These are phyloP conservation scores for Pleurotus pulmonarius DNA, from an alignment of 768 basidiomycete genomes.

Conservation along the genomic window DNA sequence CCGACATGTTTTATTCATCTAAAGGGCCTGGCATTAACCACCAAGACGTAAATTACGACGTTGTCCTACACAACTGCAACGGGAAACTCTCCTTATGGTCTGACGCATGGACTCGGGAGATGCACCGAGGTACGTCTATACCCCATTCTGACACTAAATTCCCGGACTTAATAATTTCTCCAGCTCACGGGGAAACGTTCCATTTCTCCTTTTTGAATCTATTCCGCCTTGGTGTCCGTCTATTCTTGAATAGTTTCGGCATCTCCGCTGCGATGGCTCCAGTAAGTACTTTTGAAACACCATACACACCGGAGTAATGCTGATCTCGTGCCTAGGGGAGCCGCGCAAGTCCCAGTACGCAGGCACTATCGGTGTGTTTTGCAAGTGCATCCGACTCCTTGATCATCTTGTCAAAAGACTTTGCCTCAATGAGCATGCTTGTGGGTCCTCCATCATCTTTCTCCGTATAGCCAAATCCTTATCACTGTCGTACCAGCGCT, in stretches of 20 bases:
- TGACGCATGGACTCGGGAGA: constrained; percentile 67
- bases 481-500: constrained; percentile 47
- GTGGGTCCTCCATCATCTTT: constrained; percentile 33
- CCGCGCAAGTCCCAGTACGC: constrained; percentile 56
- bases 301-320: too few species aligned
- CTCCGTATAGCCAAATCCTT: constrained; percentile 5
- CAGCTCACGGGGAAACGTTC: constrained; percentile 72
- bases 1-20: constrained; percentile 64
- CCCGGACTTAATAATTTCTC: constrained; percentile 9
- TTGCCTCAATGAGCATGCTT: constrained; percentile 69
- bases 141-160: constrained; percentile 4
- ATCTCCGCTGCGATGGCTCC: constrained; percentile 60
- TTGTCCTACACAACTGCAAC: constrained; percentile 70
- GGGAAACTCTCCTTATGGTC: constrained; percentile 69
- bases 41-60: constrained; percentile 70
- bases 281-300: constrained; percentile 30
- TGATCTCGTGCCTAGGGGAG: constrained; percentile 37
- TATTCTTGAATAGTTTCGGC: constrained; percentile 85
- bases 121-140: constrained; percentile 54
- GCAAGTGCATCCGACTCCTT: constrained; percentile 71
- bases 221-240: constrained; percentile 73
- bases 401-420: constrained; percentile 69
- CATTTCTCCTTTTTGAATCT: constrained; percentile 72
- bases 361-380: constrained; percentile 70
- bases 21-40: constrained; percentile 39